A percentile compares a stretch with the other conserved stretches of the same genome.
These are phyloP conservation scores for Stromatinia cepivora DNA, from an alignment of 2,329 filamentous ascomycete genomes.

Conservation along the genomic window DNA sequence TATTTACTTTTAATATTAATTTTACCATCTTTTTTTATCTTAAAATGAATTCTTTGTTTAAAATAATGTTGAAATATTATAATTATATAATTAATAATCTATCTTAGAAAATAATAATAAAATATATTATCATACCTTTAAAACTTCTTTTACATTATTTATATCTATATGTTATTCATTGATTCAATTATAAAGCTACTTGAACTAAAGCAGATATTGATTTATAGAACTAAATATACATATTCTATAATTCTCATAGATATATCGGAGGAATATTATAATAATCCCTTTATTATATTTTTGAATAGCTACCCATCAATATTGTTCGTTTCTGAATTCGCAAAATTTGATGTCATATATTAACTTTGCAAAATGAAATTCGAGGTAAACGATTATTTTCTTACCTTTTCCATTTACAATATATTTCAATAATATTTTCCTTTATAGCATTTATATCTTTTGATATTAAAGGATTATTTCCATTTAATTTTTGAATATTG, in stretches of 20 bases:
- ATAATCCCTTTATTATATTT: background rate
- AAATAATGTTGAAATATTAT: background rate
- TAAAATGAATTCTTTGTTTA: constrained; percentile 23
- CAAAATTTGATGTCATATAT: background rate
- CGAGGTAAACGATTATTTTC: no score
- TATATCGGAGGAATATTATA: background rate
- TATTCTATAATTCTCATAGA: background rate
- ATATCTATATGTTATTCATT: constrained; percentile 30
- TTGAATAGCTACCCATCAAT: background rate
- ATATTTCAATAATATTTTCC: no score
- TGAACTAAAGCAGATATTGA: constrained; percentile 34
- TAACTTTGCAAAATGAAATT: background rate
- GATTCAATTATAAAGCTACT: constrained; percentile 31
- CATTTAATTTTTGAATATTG: background rate
- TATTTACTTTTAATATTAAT: constrained; percentile 28
- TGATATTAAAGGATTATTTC: no score
- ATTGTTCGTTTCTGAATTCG: background rate
- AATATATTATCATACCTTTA: constrained; percentile 18
- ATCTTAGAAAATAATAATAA: background rate
- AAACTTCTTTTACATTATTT: constrained; percentile 27
- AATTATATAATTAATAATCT: constrained; percentile 5
- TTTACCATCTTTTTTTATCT: constrained; percentile 24
- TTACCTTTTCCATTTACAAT: no score
- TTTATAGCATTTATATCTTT: no score
- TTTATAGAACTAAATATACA: constrained; percentile 26